These are phyloP conservation scores for Ustilago curta DNA, from an alignment of 1,284 basidiomycete genomes.

Conservation along the genomic window DNA sequence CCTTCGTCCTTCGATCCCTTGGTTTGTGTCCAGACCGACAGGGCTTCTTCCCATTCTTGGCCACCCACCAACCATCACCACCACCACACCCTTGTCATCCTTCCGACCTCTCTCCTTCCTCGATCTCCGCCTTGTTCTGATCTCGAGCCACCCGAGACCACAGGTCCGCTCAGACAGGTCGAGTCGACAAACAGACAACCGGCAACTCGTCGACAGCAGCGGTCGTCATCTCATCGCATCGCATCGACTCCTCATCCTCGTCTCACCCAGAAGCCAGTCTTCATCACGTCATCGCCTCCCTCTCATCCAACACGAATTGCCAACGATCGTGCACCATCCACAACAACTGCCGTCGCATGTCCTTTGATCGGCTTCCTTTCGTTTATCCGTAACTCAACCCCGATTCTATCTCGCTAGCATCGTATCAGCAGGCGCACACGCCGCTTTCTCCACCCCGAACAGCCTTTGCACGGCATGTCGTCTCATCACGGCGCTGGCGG, in stretches of 20 bases:
- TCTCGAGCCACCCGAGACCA: slow-evolving; percentile 9
- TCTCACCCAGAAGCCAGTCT: no score
- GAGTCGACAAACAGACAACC: slow-evolving; percentile 9
- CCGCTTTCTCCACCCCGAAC: slow-evolving; percentile 6
- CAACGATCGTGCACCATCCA: neutral
- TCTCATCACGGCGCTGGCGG: slow-evolving; percentile 50
- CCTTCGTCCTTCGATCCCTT: slow-evolving; percentile 17
- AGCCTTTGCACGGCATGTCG: slow-evolving; percentile 36
- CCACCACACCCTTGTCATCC: slow-evolving; percentile 4
- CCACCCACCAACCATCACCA: slow-evolving; percentile 14
- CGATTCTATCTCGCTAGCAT: neutral
- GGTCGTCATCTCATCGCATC: slow-evolving; percentile 6
- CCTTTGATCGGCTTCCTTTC: slow-evolving; percentile 21
- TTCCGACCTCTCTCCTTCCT: slow-evolving; percentile 2
- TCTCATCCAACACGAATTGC: slow-evolving; percentile 5
- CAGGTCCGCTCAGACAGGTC: slow-evolving; percentile 13
- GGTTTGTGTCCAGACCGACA: slow-evolving; percentile 10
- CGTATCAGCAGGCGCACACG: slow-evolving; percentile 5
- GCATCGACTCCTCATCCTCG: neutral
- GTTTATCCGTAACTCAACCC: neutral
- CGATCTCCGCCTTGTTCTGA: neutral
- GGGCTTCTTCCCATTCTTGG: slow-evolving; percentile 13
- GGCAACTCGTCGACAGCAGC: slow-evolving; percentile 5
- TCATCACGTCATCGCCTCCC: neutral
- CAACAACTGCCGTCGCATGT: slow-evolving; percentile 6